These are phyloP conservation scores for Hyparrhenia diplandra DNA, from an alignment of 176 grass and related monocot species.

Conservation along the genomic window DNA sequence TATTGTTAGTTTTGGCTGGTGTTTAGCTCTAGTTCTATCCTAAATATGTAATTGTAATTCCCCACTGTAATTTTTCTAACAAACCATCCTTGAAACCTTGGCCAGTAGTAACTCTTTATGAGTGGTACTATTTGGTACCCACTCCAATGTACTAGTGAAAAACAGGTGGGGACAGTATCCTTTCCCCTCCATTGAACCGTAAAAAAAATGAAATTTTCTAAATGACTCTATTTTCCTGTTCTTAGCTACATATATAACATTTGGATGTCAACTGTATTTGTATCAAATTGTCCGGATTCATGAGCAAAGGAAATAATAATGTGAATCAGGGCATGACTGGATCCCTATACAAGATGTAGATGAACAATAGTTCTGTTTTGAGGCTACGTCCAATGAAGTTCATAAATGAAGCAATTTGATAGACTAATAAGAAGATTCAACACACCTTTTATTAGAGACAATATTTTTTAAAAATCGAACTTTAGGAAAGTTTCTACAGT, in stretches of 20 bases:
- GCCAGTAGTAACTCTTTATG: no score
- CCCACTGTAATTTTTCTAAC: not conserved
- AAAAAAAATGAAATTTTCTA: no score
- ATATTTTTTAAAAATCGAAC: not conserved
- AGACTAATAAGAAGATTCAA: not conserved
- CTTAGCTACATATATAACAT: not conserved
- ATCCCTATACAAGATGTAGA: not conserved
- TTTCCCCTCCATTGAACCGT: no score
- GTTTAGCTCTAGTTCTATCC: not conserved
- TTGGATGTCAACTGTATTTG: not conserved
- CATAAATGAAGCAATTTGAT: not conserved
- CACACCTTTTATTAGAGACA: not conserved
- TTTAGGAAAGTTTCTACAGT: not conserved
- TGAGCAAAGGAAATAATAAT: not conserved
- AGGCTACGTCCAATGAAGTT: not conserved
- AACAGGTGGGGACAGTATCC: no score
- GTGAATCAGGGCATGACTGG: not conserved
- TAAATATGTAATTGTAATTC: no score
- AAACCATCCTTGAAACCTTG: no score
- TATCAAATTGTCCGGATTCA: not conserved
- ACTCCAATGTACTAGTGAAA: no score
- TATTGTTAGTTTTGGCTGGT: not conserved
- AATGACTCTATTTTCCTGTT: not conserved
- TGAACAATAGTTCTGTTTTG: not conserved
- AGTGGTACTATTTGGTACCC: no score